A percentile compares a stretch with the other conserved stretches of the same genome.
phyloP scores from a whole-genome alignment of 768 basidiomycete genomes.

The Asterophora lycoperdoides region DNA sequence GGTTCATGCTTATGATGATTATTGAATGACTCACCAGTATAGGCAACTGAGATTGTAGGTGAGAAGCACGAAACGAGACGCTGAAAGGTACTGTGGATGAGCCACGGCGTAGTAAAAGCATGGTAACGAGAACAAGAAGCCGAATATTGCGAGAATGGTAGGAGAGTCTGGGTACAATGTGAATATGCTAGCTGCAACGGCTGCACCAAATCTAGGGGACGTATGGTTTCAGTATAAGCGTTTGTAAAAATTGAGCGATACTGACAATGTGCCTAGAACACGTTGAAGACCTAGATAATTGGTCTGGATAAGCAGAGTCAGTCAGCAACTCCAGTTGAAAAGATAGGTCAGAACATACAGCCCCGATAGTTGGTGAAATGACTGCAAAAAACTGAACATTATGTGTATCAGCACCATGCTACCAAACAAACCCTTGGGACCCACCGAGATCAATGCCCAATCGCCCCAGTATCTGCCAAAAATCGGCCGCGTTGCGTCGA shows the following conservation, averaged over 20 bases:
- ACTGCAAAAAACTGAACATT: constrained; percentile 74
- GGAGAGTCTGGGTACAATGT: constrained; percentile 73
- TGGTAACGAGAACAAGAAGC: constrained; percentile 86
- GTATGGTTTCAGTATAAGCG: constrained; percentile 10
- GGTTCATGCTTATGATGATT: not conserved
- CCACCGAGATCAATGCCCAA: constrained; percentile 92
- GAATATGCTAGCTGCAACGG: constrained; percentile 69
- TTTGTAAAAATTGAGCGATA: constrained; percentile 6
- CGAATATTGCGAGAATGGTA: constrained; percentile 71
- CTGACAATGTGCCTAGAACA: constrained; percentile 80
- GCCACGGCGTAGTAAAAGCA: constrained; percentile 90
- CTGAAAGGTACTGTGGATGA: constrained; percentile 69
- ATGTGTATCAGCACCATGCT: constrained; percentile 5
- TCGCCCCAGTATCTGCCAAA: constrained; percentile 87
- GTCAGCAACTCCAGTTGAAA: not conserved
- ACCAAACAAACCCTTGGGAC: constrained; percentile 21
- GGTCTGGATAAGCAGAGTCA: constrained; percentile 45
- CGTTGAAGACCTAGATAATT: constrained; percentile 84
- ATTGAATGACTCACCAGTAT: constrained; percentile 43
- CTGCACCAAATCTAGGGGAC: constrained; percentile 64
- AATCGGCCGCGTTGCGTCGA: constrained; percentile 66
- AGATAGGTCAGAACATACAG: constrained; percentile 37
- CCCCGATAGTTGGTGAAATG: constrained; percentile 87
- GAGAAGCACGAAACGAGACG: constrained; percentile 76
- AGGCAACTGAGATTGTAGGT: constrained; percentile 89